Base-by-base conservation (phyloP, 116 monocot species). In the Papilionanthe hybrid region DNA sequence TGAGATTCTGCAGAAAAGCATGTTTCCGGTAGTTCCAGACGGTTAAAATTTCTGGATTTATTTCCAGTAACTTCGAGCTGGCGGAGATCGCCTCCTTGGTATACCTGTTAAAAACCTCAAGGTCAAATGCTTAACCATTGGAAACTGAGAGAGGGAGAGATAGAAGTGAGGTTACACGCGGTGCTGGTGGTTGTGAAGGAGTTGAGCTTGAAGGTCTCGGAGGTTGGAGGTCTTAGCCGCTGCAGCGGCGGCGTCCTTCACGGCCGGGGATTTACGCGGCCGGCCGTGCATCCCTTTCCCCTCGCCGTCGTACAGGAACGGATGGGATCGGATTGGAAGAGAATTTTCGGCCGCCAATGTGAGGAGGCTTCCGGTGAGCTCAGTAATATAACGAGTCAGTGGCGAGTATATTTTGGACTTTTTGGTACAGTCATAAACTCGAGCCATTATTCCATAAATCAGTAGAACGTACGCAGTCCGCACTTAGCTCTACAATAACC, bases 1-100 rank as follows among this genome's bases (percentile, higher is more conserved):
- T 45, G 15, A 93, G 81, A 67, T 80, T 83, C 72, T 83, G 80
- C 81, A 89, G 65, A 23, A 93, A 50, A 11, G 92, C 96, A 7
- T 89, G 85, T 84, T 95, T 99, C 77, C 95, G 81, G 72, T 99
- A 99, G 69, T 99, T 99, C 99, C 95, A 99, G 22, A 87, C 89
- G 1, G 95, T 91, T 75, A 86, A 84, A 29, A 90, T 78, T 75
- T 99, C 93, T 19, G 99, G 95, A 69, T 95, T 99, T 47, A 93
- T 83, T 79, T 99, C 99, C 56, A 99, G 48, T 22, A 99, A 90
- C 88, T 93, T 95, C 72, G 85, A 79, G 75, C 87, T 89, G 0
- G 82, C 78, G 49, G 66, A 72, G 23, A 93, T 49, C 5, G 93
- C 91, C 74, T 99, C 99, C 49, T 90, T 86, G 8, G 91, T 87